Conservation (phyloP, 495 filamentous ascomycete species). For the Penicillium malachiteum region DNA sequence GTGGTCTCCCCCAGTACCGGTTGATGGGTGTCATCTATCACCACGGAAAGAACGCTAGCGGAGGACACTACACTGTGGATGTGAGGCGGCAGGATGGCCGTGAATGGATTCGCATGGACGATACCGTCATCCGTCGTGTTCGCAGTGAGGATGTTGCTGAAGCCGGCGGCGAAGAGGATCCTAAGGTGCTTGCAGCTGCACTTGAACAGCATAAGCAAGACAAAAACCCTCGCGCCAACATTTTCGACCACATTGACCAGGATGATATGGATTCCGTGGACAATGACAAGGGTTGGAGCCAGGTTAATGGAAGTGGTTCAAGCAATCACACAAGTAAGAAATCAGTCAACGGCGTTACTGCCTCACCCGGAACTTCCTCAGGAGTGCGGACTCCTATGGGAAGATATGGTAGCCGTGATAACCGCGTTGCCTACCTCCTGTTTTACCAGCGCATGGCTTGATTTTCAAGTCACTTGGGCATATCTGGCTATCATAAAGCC, state of each 20-base stretch:
- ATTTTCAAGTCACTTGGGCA: constrained; percentile 3
- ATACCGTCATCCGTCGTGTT: constrained; percentile 85
- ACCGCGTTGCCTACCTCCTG: constrained; percentile 93
- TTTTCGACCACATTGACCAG: constrained; percentile 68
- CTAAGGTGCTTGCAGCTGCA: constrained; percentile 63
- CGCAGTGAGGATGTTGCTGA: constrained; percentile 89
- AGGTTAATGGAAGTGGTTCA: constrained; percentile 64
- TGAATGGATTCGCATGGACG: constrained; percentile 95
- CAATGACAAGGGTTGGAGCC: constrained; percentile 76
- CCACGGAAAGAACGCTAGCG: constrained; percentile 91
- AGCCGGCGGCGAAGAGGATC: constrained; percentile 76
- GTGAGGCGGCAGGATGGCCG: constrained; percentile 88
- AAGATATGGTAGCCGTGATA: constrained; percentile 78
- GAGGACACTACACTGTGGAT: constrained; percentile 96
- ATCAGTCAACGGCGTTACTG: constrained; percentile 64
- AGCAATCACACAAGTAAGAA: constrained; percentile 53
- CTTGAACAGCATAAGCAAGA: constrained; percentile 65
- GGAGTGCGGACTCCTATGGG: constrained; percentile 60
- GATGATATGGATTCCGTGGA: constrained; percentile 58
- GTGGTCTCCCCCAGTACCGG: constrained; percentile 73
- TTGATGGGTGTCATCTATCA: constrained; percentile 95
- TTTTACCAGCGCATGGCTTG: constrained; percentile 80
- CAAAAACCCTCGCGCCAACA: constrained; percentile 56
- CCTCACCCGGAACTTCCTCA: constrained; percentile 47
- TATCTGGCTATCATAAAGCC: too few species aligned